Percentiles rank a stretch among this genome's conserved stretches.
These are phyloP conservation scores for Paecilomyces fulvus DNA, from an alignment of 2,329 filamentous ascomycete species.

Conservation along the genomic window DNA sequence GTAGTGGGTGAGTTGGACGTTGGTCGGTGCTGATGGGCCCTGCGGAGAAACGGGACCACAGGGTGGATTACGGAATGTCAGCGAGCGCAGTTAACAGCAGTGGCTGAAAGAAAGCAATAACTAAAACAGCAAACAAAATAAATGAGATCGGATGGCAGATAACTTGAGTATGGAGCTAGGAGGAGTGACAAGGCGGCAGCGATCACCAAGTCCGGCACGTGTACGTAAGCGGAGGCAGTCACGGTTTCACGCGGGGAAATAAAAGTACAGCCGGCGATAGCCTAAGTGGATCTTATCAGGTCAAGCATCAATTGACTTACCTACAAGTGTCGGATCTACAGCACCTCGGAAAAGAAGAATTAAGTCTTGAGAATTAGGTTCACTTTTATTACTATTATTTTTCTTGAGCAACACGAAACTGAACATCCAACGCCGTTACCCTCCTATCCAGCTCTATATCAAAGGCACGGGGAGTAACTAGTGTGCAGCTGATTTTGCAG, in stretches of 20 bases:
- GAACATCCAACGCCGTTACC: not conserved
- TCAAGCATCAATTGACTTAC: too few relatives aligned
- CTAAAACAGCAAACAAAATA: not conserved
- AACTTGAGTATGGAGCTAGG: not conserved
- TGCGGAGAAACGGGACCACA: not conserved
- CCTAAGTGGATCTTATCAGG: too few relatives aligned
- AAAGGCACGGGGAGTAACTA: not conserved
- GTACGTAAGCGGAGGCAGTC: not conserved
- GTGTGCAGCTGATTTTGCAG: not conserved
- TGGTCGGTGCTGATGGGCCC: not conserved
- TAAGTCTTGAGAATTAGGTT: not conserved
- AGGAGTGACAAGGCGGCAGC: not conserved
- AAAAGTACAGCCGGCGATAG: too few relatives aligned
- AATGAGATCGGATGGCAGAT: not conserved
- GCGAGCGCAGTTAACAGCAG: not conserved
- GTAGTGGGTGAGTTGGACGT: not conserved
- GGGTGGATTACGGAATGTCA: not conserved
- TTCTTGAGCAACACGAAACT: not conserved
- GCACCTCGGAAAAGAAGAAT: too few relatives aligned
- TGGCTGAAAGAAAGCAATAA: too few relatives aligned
- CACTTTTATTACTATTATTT: not conserved
- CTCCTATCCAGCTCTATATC: not conserved
- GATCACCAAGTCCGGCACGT: not conserved
- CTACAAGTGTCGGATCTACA: too few relatives aligned
- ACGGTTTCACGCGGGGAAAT: not conserved